Conservation (phyloP, 768 basidiomycete genomes). For the Sarcodon sp. region DNA sequence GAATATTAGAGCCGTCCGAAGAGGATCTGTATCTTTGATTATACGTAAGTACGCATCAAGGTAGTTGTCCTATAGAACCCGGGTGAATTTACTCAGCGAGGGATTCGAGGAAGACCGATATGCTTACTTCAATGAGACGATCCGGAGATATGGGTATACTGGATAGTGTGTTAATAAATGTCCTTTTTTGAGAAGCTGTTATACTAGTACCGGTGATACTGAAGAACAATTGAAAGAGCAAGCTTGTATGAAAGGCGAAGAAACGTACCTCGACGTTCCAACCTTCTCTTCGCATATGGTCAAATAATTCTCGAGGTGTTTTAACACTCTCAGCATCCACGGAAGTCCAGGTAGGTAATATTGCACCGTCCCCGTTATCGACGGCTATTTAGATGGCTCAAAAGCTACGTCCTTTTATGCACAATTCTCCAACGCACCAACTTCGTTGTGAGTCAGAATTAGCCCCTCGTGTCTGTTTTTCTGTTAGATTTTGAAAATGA, state of each 20-base stretch:
- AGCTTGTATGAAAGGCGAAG: conserved; percentile 1
- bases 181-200: neutral
- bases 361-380: conserved; percentile 62
- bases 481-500: conserved; percentile 3
- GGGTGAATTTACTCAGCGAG: neutral
- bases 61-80: conserved; percentile 73
- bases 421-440: conserved; percentile 32
- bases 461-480: conserved; percentile 69
- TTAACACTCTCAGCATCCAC: conserved; percentile 76
- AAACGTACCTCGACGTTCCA: conserved; percentile 81
- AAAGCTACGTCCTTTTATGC: conserved; percentile 1
- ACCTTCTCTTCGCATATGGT: conserved; percentile 61
- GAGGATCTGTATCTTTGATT: conserved; percentile 69
- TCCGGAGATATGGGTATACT: conserved; percentile 95
- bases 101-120: neutral
- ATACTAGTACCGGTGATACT: conserved; percentile 60
- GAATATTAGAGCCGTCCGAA: conserved; percentile 76
- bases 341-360: conserved; percentile 88
- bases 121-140: conserved; percentile 71
- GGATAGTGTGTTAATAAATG: conserved; percentile 1
- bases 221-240: conserved; percentile 4
- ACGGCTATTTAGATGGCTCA: conserved; percentile 22
- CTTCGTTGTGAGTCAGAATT: conserved; percentile 87
- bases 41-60: conserved; percentile 86
- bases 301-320: conserved; percentile 83